Evolutionary conservation across 2,329 filamentous ascomycete species (phyloP).

Genomic region (Aspergillus chevalieri): DNA sequence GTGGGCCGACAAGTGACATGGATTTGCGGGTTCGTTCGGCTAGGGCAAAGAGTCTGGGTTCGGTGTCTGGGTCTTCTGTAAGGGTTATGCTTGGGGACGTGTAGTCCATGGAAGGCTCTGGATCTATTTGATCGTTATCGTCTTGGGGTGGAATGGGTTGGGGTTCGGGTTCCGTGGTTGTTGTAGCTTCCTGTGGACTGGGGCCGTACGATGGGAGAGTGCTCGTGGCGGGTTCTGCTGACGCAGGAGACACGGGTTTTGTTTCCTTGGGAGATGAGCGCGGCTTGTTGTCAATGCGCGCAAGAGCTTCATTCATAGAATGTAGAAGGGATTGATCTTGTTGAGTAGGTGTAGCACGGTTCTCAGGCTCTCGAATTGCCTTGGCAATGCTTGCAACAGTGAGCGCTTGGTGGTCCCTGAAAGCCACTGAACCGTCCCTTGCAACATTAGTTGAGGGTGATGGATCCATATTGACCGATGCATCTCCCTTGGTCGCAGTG

Average conservation of each 20-base stretch:
- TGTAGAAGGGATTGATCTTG: slow-evolving; percentile 28
- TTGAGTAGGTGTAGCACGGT: slow-evolving; percentile 14
- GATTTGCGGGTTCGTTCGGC: slow-evolving; percentile 75
- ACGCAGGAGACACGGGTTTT: not conserved
- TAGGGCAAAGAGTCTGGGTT: slow-evolving; percentile 42
- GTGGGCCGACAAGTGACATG: slow-evolving; percentile 58
- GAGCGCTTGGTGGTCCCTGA: slow-evolving; percentile 34
- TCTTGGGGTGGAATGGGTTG: not conserved
- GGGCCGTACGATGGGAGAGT: not conserved
- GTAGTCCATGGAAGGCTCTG: not conserved
- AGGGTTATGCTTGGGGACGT: not conserved
- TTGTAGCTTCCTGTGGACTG: slow-evolving; percentile 1
- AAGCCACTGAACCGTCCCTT: slow-evolving; percentile 17
- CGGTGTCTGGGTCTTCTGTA: not conserved
- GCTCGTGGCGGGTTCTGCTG: not conserved
- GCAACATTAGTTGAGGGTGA: not conserved
- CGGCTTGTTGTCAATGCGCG: slow-evolving; percentile 22
- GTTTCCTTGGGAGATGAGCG: slow-evolving; percentile 1
- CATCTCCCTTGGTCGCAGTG: slow-evolving; percentile 4
- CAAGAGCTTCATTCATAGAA: slow-evolving; percentile 28
- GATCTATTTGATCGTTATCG: not conserved
- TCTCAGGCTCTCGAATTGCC: slow-evolving; percentile 24
- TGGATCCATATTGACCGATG: not conserved
- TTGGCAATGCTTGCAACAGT: slow-evolving; percentile 34
- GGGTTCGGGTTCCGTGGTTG: slow-evolving; percentile 1